A percentile compares a stretch with the other conserved stretches of the same genome.
Evolutionary conservation across 805 yeast genomes (phyloP).

Genomic region (Ogataea corticis): DNA sequence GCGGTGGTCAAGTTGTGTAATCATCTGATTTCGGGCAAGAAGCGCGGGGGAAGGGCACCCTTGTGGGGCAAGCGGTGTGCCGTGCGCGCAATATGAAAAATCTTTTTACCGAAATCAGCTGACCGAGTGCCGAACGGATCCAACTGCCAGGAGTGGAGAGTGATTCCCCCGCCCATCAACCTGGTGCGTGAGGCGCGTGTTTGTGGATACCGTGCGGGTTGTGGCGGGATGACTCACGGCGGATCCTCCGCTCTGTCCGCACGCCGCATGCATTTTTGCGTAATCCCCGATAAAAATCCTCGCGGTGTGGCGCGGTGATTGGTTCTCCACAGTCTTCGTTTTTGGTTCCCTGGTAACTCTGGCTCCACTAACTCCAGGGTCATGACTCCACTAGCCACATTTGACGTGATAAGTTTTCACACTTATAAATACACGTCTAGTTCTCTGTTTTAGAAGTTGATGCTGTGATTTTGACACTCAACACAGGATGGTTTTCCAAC

Average conservation of each 20-base stretch:
- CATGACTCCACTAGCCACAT: conserved; percentile 6
- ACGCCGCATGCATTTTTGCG: conserved; percentile 5
- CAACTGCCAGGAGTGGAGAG: background rate
- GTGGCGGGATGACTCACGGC: background rate
- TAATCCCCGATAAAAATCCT: conserved; percentile 5
- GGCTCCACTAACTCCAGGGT: conserved; percentile 6
- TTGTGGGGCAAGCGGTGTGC: background rate
- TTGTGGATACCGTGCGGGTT: background rate
- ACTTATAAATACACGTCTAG: conserved; percentile 6
- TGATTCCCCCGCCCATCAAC: background rate
- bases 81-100: background rate
- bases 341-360: background rate
- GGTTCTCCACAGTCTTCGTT: background rate
- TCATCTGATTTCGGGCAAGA: background rate
- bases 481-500: conserved; percentile 19
- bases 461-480: background rate
- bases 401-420: background rate
- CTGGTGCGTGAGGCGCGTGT: background rate
- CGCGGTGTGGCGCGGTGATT: conserved; percentile 3
- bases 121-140: background rate
- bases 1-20: background rate
- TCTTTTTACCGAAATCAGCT: conserved; percentile 1
- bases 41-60: background rate
- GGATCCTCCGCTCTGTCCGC: background rate
- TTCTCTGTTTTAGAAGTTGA: background rate